Evolutionary conservation across 352 stramenopile genomes (phyloP), one percentile per base, ranked within the genome.

Genomic region (Blastocystis sp.): DNA sequence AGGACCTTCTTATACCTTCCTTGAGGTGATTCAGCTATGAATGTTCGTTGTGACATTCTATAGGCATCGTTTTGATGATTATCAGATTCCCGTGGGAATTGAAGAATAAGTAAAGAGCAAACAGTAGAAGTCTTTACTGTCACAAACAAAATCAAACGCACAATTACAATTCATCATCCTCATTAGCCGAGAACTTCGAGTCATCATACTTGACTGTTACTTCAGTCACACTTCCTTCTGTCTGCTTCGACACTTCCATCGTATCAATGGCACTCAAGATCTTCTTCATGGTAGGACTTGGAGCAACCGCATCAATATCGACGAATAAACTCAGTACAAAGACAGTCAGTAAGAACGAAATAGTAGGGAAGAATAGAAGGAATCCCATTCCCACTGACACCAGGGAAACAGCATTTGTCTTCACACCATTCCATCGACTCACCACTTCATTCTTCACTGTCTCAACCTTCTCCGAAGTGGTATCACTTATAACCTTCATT

Each of bases 1-100:
- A 51, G 19, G 53, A 84, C 73, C 56, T 84, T 84, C 73, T 84
- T 84, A 30, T 84, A 84, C 22, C 73, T 27, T 44, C 73, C 73
- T 56, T 84, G 51, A 2, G 73, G 73, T 27, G 73, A 84, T 56
- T 84, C 42, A 11, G 27, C 73, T 17, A 84, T 84, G 15, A 84
- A 53, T 17, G n/a, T 84, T 33, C 57, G 15, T 27, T 84, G 73
- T 33, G n/a, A 24, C 15, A 40, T 68, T 15, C 22, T 81, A n/a
- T 35, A 62, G 13, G 33, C n/a, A n/a, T 59, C 57, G 60, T 44
- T 48, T 44, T 2, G 60, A 15, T 33, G 37, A 78, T 24, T 53
- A 56, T 7, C 37, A 7, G n/a, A 78, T 59, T 27, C 33, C 33
- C 66, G 66, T 56, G 40, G 40, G 40, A 48, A 48, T 48, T 48